Evolutionary conservation across 2,329 filamentous ascomycete species (phyloP).

Genomic region (Huntiella bhutanensis): DNA sequence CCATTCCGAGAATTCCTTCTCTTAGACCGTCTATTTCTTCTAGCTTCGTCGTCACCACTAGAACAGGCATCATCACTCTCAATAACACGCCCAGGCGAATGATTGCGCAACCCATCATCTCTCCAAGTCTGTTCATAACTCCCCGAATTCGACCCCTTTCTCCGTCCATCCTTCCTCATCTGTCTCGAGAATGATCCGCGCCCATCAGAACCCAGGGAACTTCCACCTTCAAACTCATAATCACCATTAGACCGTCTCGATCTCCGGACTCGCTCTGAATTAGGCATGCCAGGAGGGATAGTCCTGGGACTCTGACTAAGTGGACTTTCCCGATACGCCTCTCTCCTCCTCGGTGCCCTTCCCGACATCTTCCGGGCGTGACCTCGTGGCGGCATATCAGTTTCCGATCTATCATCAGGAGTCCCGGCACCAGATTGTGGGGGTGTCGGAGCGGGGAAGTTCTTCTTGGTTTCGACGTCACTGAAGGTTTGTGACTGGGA

Average conservation of each 20-base stretch:
- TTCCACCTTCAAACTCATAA: background rate
- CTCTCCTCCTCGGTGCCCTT: background rate
- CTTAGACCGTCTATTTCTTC: too few species aligned
- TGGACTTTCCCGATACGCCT: background rate
- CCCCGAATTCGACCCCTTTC: too few species aligned
- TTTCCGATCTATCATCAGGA: too few species aligned
- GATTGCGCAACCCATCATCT: too few species aligned
- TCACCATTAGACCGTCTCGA: slow-evolving; percentile 5
- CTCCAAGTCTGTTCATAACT: too few species aligned
- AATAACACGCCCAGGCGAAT: background rate
- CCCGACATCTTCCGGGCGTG: slow-evolving; percentile 6
- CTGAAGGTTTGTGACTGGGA: background rate
- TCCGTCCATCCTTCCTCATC: background rate
- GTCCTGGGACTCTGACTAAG: background rate
- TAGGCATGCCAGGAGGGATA: slow-evolving; percentile 2
- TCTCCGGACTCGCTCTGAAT: slow-evolving; percentile 3
- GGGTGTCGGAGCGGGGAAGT: background rate
- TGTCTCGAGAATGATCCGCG: slow-evolving; percentile 5
- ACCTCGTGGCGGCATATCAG: too few species aligned
- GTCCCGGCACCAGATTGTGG: background rate
- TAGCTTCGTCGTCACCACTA: too few species aligned
- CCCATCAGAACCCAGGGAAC: slow-evolving; percentile 7
- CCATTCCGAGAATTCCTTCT: too few species aligned
- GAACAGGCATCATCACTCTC: too few species aligned
- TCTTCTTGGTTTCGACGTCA: background rate